These are phyloP conservation scores for Russula olivacea DNA, from an alignment of 768 basidiomycete genomes.

Conservation along the genomic window DNA sequence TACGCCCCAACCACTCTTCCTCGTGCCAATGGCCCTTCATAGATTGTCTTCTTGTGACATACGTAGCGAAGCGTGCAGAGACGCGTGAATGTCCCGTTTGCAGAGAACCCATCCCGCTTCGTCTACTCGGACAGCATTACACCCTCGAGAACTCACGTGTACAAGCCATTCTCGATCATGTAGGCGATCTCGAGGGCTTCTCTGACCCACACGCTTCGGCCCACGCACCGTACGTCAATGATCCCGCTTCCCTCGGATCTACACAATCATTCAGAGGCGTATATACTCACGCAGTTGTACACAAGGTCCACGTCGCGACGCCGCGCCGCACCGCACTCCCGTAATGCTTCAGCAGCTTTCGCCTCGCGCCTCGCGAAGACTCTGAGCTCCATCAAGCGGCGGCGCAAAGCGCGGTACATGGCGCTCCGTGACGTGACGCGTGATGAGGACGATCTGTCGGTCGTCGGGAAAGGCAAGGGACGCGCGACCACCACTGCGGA, in stretches of 20 bases:
- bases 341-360: constrained; percentile 27
- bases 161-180: constrained; percentile 55
- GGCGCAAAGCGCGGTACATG: constrained; percentile 61
- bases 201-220: constrained; percentile 39
- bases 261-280: background rate
- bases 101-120: constrained; percentile 62
- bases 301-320: constrained; percentile 31
- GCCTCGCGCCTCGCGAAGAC: constrained; percentile 41
- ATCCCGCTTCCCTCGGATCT: background rate
- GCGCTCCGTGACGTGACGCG: constrained; percentile 61
- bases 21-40: background rate
- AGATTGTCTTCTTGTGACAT: background rate
- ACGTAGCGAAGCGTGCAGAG: constrained; percentile 62
- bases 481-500: constrained; percentile 24
- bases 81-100: constrained; percentile 73
- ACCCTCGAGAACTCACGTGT: constrained; percentile 64
- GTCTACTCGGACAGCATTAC: constrained; percentile 60
- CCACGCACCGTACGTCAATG: constrained; percentile 45
- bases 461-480: constrained; percentile 24
- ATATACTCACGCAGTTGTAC: constrained; percentile 33
- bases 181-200: constrained; percentile 56
- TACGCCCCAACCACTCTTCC: background rate
- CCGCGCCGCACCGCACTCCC: constrained; percentile 40
- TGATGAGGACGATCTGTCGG: constrained; percentile 43
- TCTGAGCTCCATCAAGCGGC: constrained; percentile 57